A percentile compares a stretch with the other conserved stretches of the same genome.
Evolutionary conservation across 805 yeast genomes (phyloP).

Genomic region (Candida glaebosa): DNA sequence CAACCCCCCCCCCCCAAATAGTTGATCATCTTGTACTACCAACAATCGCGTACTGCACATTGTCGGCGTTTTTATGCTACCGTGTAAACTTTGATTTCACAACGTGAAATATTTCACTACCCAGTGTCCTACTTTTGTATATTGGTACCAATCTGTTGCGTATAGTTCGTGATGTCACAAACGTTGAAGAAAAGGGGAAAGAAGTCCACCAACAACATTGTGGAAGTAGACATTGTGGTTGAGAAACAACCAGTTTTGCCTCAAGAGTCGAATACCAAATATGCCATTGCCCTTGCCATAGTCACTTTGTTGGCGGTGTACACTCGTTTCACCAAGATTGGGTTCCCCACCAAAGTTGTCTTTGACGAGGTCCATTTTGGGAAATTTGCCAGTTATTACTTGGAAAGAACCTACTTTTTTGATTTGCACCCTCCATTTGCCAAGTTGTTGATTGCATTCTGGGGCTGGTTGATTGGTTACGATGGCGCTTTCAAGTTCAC

Average conservation of each 20-base stretch:
- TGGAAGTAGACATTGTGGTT: conserved; percentile 2
- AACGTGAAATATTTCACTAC: conserved; percentile 1
- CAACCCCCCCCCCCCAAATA: no score
- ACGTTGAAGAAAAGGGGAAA: conserved; percentile 27
- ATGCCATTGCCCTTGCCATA: conserved; percentile 30
- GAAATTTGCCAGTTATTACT: conserved; percentile 78
- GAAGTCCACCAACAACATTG: conserved; percentile 10
- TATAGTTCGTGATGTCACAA: conserved; percentile 19
- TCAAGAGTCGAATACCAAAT: conserved; percentile 27
- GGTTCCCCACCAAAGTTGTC: conserved; percentile 71
- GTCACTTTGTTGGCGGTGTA: conserved; percentile 43
- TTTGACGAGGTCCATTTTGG: conserved; percentile 90
- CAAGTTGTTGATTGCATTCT: conserved; percentile 83
- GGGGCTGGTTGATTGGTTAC: conserved; percentile 86
- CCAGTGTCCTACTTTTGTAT: background rate
- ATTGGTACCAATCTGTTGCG: background rate
- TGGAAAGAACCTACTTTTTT: conserved; percentile 88
- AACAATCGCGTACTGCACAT: background rate
- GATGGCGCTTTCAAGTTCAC: conserved; percentile 92
- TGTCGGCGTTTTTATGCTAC: background rate
- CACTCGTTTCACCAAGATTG: conserved; percentile 59
- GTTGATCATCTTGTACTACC: no score
- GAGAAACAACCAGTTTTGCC: conserved; percentile 5
- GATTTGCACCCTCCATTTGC: conserved; percentile 99
- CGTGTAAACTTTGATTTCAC: background rate